Evolutionary conservation across 345 rosid genomes (phyloP).

Genomic region (Gossypium mustelinum): DNA sequence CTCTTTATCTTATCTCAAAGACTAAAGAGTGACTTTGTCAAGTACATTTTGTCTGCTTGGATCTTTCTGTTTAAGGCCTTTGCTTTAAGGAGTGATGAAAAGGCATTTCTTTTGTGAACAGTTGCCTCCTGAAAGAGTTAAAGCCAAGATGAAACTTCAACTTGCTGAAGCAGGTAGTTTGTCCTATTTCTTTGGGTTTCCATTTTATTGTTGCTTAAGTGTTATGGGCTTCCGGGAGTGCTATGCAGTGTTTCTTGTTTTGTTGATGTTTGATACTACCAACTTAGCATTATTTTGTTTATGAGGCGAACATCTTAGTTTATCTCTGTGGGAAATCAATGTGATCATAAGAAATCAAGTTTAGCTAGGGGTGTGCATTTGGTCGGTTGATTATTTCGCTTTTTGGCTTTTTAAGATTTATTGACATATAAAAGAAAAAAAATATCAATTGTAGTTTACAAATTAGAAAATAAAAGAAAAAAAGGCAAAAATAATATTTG

Average conservation of each 20-base stretch:
- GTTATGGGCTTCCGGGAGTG: conserved; percentile 1
- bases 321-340: background rate
- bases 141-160: conserved; percentile 89
- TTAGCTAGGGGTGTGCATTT: no score
- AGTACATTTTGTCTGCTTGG: background rate
- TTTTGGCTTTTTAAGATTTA: no score
- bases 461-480: no score
- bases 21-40: background rate
- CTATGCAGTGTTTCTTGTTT: background rate
- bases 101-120: conserved; percentile 34
- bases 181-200: background rate
- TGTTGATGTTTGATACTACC: background rate
- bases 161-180: conserved; percentile 74
- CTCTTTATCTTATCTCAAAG: background rate
- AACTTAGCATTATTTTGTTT: background rate
- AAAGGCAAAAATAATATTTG: no score
- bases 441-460: no score
- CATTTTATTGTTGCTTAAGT: background rate
- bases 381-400: no score
- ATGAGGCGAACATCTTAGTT: background rate
- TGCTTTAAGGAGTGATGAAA: background rate
- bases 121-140: conserved; percentile 81
- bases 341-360: background rate
- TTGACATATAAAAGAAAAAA: no score
- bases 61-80: conserved; percentile 1